Evolutionary conservation across 2,329 filamentous ascomycete species (phyloP).

Genomic region (Cladosporium sp.): DNA sequence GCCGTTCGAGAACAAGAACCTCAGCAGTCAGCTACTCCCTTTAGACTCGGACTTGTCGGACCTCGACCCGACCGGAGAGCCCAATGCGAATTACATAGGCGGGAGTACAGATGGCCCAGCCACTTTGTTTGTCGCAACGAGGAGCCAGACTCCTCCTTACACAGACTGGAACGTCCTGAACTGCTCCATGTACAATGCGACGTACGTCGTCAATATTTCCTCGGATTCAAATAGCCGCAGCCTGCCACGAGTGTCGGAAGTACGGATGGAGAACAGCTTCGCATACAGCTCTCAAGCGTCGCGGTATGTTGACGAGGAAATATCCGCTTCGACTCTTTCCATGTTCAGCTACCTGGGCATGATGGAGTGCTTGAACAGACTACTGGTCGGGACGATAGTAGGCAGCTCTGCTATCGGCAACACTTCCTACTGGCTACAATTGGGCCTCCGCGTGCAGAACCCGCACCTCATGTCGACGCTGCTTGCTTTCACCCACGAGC

Average conservation of each 20-base stretch:
- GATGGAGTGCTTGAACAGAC: conserved; percentile 4
- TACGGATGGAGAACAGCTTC: not conserved
- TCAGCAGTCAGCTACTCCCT: not conserved
- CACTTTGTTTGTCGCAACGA: conserved; percentile 5
- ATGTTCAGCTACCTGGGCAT: conserved; percentile 2
- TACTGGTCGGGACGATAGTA: conserved; percentile 4
- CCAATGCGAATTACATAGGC: not conserved
- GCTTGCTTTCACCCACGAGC: conserved; percentile 5
- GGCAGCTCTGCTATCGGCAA: not conserved
- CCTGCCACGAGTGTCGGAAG: not conserved
- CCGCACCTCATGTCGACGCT: not conserved
- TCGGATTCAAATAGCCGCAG: conserved; percentile 1
- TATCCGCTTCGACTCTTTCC: not conserved
- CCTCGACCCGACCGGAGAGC: not conserved
- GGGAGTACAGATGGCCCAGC: not conserved
- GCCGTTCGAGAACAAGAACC: not conserved
- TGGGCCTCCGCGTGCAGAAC: not conserved
- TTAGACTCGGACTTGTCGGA: not conserved
- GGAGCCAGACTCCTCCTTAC: not conserved
- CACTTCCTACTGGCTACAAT: not conserved
- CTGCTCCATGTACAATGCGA: conserved; percentile 13
- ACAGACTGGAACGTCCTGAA: conserved; percentile 6
- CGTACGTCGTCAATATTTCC: conserved; percentile 4
- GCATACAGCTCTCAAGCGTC: not conserved
- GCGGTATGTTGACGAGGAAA: not conserved